These are phyloP conservation scores for Saccharomyces cerevisiae DNA, from an alignment of 805 yeast species.

Conservation along the genomic window DNA sequence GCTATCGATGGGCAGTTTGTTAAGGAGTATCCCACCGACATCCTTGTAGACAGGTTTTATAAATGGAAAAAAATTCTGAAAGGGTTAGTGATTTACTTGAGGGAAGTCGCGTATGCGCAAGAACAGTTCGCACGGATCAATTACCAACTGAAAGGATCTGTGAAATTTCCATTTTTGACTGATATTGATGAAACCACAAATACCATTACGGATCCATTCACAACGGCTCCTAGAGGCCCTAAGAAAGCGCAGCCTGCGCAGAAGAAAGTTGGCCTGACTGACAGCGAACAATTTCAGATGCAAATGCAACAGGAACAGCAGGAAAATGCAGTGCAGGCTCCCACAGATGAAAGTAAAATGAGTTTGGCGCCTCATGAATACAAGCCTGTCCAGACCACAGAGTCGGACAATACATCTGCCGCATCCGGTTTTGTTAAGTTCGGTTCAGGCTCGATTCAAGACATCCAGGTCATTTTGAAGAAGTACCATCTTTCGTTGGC, in stretches of 20 bases:
- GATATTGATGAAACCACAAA: slow-evolving; percentile 29
- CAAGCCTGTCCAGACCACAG: slow-evolving; percentile 11
- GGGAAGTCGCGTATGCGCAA: slow-evolving; percentile 69
- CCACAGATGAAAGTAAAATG: slow-evolving; percentile 3
- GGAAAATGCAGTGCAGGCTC: not conserved
- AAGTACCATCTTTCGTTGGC: slow-evolving; percentile 55
- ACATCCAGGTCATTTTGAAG: slow-evolving; percentile 61
- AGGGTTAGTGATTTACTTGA: slow-evolving; percentile 59
- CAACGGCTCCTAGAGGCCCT: slow-evolving; percentile 34
- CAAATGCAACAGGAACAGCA: slow-evolving; percentile 5
- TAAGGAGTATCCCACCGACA: slow-evolving; percentile 61
- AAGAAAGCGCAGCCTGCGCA: slow-evolving; percentile 23
- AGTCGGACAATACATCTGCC: slow-evolving; percentile 18
- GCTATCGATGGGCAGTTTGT: slow-evolving; percentile 19
- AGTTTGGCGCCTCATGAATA: slow-evolving; percentile 5
- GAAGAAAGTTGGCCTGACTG: slow-evolving; percentile 7
- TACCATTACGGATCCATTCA: slow-evolving; percentile 41
- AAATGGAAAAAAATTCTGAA: slow-evolving; percentile 76
- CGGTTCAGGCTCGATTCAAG: slow-evolving; percentile 72
- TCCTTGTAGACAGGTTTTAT: slow-evolving; percentile 66
- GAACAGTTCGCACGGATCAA: slow-evolving; percentile 63
- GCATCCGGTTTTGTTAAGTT: slow-evolving; percentile 53
- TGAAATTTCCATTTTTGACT: slow-evolving; percentile 35
- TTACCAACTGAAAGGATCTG: slow-evolving; percentile 67
- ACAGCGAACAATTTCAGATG: not conserved